A percentile compares a stretch with the other conserved stretches of the same genome.
These are phyloP conservation scores for Cladorrhinum samala DNA, from an alignment of 495 filamentous ascomycete species.

Conservation along the genomic window DNA sequence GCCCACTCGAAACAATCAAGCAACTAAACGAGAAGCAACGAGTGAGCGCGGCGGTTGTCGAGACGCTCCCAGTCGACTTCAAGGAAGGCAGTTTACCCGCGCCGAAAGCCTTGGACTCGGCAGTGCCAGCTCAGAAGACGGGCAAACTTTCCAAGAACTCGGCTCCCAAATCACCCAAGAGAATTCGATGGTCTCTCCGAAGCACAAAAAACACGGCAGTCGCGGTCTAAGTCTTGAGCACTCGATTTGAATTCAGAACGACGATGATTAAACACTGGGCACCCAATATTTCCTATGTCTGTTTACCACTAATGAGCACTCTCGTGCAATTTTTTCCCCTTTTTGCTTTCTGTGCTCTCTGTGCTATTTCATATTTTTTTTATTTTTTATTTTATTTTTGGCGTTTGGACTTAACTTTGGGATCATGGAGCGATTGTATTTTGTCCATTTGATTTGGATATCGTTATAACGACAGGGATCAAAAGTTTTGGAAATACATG, in stretches of 20 bases:
- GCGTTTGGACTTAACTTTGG: neutral
- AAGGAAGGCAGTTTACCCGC: constrained; percentile 13
- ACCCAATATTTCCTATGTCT: neutral
- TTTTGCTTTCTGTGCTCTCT: neutral
- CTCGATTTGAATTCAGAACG: neutral
- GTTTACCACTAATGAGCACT: neutral
- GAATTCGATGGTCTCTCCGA: constrained; percentile 22
- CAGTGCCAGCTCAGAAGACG: constrained; percentile 7
- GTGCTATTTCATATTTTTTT: neutral
- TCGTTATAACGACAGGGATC: neutral
- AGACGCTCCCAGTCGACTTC: constrained; percentile 15
- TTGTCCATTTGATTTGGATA: neutral
- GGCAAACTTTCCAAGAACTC: constrained; percentile 24
- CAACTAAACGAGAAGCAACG: constrained; percentile 11
- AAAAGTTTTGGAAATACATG: neutral
- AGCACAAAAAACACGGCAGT: constrained; percentile 17
- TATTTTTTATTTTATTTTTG: neutral
- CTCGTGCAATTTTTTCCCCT: neutral
- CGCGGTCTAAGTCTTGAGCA: constrained; percentile 10
- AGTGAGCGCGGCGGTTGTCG: neutral
- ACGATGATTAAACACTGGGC: neutral
- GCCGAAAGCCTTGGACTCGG: constrained; percentile 9
- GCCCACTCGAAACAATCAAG: neutral
- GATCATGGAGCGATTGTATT: neutral
- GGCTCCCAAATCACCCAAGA: constrained; percentile 15